Percentiles rank a stretch among this genome's conserved stretches.
phyloP scores from a whole-genome alignment of 208 protist genomes.

The Novymonas esmeraldas region DNA sequence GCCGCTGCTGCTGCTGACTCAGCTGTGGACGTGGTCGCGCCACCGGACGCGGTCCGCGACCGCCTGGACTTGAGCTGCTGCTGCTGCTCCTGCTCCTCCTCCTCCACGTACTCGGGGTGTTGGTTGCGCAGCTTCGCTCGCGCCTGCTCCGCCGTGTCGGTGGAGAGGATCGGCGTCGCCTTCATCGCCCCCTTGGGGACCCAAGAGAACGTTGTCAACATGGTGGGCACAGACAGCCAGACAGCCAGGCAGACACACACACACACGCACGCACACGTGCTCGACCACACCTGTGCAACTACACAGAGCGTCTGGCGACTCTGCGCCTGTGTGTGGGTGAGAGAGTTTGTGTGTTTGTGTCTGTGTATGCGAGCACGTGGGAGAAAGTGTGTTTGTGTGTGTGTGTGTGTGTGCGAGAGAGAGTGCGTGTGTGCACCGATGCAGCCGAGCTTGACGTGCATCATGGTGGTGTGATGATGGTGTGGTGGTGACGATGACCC shows the following conservation, averaged over 20 bases:
- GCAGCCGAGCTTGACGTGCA: background rate
- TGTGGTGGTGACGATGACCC: no score
- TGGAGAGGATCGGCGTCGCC: conserved; percentile 74
- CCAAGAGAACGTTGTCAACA: conserved; percentile 87
- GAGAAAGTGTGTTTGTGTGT: no score
- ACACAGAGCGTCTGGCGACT: background rate
- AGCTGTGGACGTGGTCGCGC: no score
- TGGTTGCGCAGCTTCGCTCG: conserved; percentile 70
- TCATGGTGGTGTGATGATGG: no score
- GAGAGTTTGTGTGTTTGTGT: background rate
- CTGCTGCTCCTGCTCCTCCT: conserved; percentile 40
- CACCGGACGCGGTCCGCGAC: no score
- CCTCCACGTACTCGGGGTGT: conserved; percentile 68
- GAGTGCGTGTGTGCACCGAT: background rate
- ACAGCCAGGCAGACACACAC: background rate
- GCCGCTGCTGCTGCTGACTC: conserved; percentile 11
- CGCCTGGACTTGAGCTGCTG: background rate
- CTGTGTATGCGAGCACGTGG: background rate
- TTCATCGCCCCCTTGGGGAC: conserved; percentile 88
- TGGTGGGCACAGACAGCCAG: conserved; percentile 8
- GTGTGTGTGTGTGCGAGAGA: background rate
- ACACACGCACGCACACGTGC: background rate
- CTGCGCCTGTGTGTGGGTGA: background rate
- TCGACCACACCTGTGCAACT: no score
- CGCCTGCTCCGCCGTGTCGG: conserved; percentile 71